A percentile compares a stretch with the other conserved stretches of the same genome.
Evolutionary conservation across 2,329 filamentous ascomycete genomes (phyloP).

Genomic region (Ophiostoma ulmi): DNA sequence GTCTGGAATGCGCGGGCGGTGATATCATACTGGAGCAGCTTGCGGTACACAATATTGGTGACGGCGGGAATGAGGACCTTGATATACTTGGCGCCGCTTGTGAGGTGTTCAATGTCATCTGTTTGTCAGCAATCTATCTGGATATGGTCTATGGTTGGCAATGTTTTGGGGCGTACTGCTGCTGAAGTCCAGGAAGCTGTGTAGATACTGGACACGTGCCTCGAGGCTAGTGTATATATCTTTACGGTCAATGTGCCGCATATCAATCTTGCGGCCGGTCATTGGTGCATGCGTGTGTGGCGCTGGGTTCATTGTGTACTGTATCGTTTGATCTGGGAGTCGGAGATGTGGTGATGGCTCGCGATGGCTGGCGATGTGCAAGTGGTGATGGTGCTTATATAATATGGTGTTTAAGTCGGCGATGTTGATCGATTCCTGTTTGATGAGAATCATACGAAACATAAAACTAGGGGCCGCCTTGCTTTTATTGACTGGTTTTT

Average conservation of each 20-base stretch:
- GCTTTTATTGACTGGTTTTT: not conserved
- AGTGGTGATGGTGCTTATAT: not conserved
- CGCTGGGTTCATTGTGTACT: not conserved
- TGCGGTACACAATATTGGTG: conserved; percentile 80
- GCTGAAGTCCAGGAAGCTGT: conserved; percentile 71
- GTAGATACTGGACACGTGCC: conserved; percentile 64
- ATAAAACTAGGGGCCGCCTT: not conserved
- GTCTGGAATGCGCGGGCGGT: conserved; percentile 71
- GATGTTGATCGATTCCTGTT: not conserved
- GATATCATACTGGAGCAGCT: conserved; percentile 74
- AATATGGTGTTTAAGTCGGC: not conserved
- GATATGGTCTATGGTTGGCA: not conserved
- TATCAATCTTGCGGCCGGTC: conserved; percentile 25
- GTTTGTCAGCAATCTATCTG: not conserved
- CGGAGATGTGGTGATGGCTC: not conserved
- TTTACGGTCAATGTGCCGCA: conserved; percentile 62
- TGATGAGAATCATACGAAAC: not conserved
- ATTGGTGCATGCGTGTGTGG: not conserved
- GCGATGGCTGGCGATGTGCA: not conserved
- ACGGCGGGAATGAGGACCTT: conserved; percentile 76
- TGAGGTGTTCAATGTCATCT: conserved; percentile 69
- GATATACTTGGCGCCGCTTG: conserved; percentile 67
- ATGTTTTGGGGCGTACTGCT: conserved; percentile 47
- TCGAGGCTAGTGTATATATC: conserved; percentile 68
- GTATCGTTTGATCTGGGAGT: not conserved